These are phyloP conservation scores for Rhinocladiella mackenziei DNA, from an alignment of 2,329 filamentous ascomycete genomes.

Conservation along the genomic window DNA sequence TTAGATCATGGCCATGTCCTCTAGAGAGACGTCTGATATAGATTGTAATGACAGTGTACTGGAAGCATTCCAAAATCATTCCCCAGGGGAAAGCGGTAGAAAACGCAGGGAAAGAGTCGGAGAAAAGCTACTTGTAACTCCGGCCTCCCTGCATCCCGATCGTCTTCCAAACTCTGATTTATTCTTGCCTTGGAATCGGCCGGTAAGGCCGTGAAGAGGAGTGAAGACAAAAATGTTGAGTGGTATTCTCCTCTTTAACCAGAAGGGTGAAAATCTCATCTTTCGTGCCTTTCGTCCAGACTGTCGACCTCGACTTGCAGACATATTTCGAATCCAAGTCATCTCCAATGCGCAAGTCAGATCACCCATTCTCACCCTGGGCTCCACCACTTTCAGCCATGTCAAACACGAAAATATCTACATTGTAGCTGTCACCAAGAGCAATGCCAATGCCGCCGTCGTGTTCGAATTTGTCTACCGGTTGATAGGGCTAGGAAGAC, in stretches of 20 bases:
- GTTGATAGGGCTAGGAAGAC: conserved; percentile 81
- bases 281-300: conserved; percentile 98
- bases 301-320: conserved; percentile 92
- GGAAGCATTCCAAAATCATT: too few species aligned
- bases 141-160: not conserved
- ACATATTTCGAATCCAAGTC: conserved; percentile 99
- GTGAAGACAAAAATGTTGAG: conserved; percentile 76
- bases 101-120: too few species aligned
- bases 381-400: conserved; percentile 98
- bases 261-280: conserved; percentile 99
- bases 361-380: conserved; percentile 93
- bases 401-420: conserved; percentile 99
- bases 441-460: conserved; percentile 95
- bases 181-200: conserved; percentile 8
- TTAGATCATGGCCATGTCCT: too few species aligned
- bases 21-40: too few species aligned
- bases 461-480: conserved; percentile 98
- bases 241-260: conserved; percentile 96
- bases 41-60: too few species aligned
- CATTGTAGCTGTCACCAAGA: conserved; percentile 94
- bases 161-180: too few species aligned
- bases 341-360: conserved; percentile 97
- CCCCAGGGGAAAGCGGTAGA: too few species aligned
- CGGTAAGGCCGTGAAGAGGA: conserved; percentile 11
- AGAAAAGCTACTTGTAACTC: too few species aligned